Evolutionary conservation across 495 filamentous ascomycete genomes (phyloP).

Genomic region (Talaromyces thailandensis): DNA sequence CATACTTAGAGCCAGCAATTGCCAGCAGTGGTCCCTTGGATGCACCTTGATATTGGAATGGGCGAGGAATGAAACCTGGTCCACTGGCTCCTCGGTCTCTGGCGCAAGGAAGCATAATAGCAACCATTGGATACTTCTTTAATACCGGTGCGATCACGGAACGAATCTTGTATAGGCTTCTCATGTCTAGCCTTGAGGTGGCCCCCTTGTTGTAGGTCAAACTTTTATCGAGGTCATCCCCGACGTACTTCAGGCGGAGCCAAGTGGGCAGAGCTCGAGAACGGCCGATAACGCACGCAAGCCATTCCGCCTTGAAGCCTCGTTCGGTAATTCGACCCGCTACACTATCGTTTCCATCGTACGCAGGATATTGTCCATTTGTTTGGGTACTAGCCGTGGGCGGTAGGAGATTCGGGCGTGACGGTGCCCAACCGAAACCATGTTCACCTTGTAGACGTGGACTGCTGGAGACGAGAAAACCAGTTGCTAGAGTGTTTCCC

Average conservation of each 20-base stretch:
- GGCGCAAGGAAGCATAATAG: slow-evolving; percentile 4
- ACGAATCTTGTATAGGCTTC: not conserved
- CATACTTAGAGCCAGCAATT: slow-evolving; percentile 7
- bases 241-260: not conserved
- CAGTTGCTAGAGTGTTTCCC: slow-evolving; percentile 1
- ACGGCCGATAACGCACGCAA: slow-evolving; percentile 1
- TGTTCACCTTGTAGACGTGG: slow-evolving; percentile 1
- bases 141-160: slow-evolving; percentile 6
- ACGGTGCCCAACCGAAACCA: slow-evolving; percentile 11
- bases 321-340: slow-evolving; percentile 1
- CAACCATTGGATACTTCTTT: slow-evolving; percentile 5
- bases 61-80: not conserved
- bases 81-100: not conserved
- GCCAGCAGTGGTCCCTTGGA: slow-evolving; percentile 2
- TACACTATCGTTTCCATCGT: slow-evolving; percentile 10
- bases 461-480: slow-evolving; percentile 12
- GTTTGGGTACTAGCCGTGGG: not conserved
- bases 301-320: slow-evolving; percentile 7
- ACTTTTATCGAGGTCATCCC: not conserved
- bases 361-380: slow-evolving; percentile 9
- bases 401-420: slow-evolving; percentile 7
- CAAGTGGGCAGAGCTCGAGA: not conserved
- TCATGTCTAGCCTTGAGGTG: not conserved
- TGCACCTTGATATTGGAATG: slow-evolving; percentile 4
- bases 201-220: not conserved